Conservation (phyloP, 2,329 filamentous ascomycete genomes). For the Nemania sp. region DNA sequence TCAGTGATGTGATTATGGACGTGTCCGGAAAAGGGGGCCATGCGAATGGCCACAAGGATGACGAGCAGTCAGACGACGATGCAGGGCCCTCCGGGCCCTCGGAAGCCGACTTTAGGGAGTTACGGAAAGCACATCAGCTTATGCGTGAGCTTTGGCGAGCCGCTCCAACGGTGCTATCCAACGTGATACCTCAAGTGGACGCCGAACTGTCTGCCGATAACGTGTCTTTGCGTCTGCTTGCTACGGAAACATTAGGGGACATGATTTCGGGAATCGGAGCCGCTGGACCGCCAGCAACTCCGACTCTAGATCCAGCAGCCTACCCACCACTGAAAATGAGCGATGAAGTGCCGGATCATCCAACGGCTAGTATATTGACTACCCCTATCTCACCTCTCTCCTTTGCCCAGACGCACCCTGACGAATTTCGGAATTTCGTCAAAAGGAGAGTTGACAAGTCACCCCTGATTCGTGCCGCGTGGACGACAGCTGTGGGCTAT, state of each 20-base stretch:
- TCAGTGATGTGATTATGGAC: slow-evolving; percentile 94
- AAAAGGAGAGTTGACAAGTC: slow-evolving; percentile 86
- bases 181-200: slow-evolving; percentile 92
- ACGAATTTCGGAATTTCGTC: slow-evolving; percentile 82
- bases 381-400: slow-evolving; percentile 86
- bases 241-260: slow-evolving; percentile 92
- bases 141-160: slow-evolving; percentile 94
- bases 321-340: slow-evolving; percentile 77
- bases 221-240: slow-evolving; percentile 79
- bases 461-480: slow-evolving; percentile 77
- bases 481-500: slow-evolving; percentile 81
- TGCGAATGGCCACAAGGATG: slow-evolving; percentile 59
- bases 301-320: slow-evolving; percentile 75
- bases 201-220: slow-evolving; percentile 91
- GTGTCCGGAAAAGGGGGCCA: slow-evolving; percentile 65
- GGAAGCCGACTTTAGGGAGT: slow-evolving; percentile 82
- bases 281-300: slow-evolving; percentile 76
- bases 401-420: slow-evolving; percentile 79
- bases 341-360: slow-evolving; percentile 56
- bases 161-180: slow-evolving; percentile 82
- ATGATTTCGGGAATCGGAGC: slow-evolving; percentile 93
- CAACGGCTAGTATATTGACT: slow-evolving; percentile 67
- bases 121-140: slow-evolving; percentile 85
- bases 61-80: slow-evolving; percentile 67
- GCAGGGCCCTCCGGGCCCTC: slow-evolving; percentile 64